Conservation (phyloP, 2,329 filamentous ascomycete genomes). For the Thielaviopsis punctulata region DNA sequence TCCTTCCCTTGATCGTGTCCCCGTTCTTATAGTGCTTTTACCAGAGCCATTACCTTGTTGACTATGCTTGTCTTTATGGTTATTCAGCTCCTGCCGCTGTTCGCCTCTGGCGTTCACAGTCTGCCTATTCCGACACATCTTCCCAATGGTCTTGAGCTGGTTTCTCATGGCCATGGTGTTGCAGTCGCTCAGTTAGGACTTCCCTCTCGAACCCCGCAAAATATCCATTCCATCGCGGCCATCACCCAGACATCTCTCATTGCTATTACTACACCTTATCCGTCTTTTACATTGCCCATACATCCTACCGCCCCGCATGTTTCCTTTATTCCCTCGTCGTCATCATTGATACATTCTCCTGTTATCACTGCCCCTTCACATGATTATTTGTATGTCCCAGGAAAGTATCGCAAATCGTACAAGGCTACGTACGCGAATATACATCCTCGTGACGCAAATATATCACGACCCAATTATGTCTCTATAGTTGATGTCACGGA, state of each 20-base stretch:
- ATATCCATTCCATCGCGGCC: neutral
- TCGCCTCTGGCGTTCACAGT: neutral
- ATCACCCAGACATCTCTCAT: neutral
- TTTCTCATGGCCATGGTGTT: neutral
- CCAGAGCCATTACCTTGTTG: neutral
- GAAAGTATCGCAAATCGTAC: neutral
- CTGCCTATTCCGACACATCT: neutral
- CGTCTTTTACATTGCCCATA: neutral
- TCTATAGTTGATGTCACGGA: conserved; percentile 9
- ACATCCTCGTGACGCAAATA: neutral
- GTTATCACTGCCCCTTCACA: neutral
- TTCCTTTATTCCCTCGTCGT: neutral
- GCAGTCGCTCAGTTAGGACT: neutral
- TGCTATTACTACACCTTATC: neutral
- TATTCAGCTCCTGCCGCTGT: neutral
- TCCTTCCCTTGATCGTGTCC: neutral
- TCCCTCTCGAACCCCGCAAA: neutral
- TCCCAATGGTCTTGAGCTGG: neutral
- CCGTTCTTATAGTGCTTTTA: neutral
- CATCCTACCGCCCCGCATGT: neutral
- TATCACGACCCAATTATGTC: neutral
- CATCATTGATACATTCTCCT: neutral
- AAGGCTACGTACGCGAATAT: conserved; percentile 2
- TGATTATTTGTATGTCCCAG: neutral
- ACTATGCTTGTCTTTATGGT: neutral